Percentiles rank a stretch among this genome's conserved stretches.
Conservation (phyloP, 768 basidiomycete species). For the Tricholoma saponaceum region DNA sequence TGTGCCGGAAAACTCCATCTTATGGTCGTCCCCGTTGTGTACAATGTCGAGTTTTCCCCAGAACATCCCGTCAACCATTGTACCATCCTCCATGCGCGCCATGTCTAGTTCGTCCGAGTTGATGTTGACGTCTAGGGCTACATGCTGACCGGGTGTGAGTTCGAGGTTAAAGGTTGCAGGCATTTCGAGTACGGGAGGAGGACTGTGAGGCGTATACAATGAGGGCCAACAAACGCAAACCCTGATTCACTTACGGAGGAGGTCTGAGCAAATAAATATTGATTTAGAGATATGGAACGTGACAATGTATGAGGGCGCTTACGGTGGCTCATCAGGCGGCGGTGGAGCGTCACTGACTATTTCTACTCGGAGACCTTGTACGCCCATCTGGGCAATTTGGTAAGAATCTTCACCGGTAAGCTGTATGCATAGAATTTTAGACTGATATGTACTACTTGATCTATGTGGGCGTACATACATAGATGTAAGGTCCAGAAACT, state of each 20-base stretch:
- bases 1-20: constrained; percentile 81
- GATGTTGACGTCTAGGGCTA: constrained; percentile 76
- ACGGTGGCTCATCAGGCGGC: constrained; percentile 83
- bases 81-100: constrained; percentile 90
- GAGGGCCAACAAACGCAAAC: not conserved
- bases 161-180: constrained; percentile 82
- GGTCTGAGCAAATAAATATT: constrained; percentile 28
- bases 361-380: constrained; percentile 80
- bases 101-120: constrained; percentile 84
- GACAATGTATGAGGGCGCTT: constrained; percentile 28
- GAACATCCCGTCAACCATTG: constrained; percentile 78
- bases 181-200: constrained; percentile 81
- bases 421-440: constrained; percentile 30
- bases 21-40: constrained; percentile 72
- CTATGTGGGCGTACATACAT: constrained; percentile 43
- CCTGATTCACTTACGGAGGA: constrained; percentile 37
- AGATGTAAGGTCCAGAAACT: constrained; percentile 80
- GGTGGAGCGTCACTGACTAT: constrained; percentile 84
- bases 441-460: constrained; percentile 3
- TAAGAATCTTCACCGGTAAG: constrained; percentile 83
- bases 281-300: constrained; percentile 18
- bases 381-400: constrained; percentile 82
- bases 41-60: constrained; percentile 87
- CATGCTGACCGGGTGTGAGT: constrained; percentile 71
- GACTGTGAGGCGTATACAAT: constrained; percentile 25